phyloP scores from a whole-genome alignment of 2,329 filamentous ascomycete species.

The Ascocoryne sarcoides region DNA sequence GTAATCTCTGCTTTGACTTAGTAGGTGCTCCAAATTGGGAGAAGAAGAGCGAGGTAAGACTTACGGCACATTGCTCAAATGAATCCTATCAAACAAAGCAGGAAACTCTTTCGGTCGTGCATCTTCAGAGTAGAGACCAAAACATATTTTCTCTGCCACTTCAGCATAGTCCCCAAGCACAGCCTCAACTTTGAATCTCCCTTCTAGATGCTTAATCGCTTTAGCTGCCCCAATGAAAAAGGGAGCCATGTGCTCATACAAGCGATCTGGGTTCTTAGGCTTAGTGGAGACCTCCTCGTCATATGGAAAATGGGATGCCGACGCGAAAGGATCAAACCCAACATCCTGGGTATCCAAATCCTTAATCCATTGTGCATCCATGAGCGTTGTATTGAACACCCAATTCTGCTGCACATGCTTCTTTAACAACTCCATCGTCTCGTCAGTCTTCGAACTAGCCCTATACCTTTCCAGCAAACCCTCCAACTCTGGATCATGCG shows the following conservation, averaged over 20 bases:
- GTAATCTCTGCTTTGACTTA: too few species aligned
- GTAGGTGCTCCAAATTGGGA: too few species aligned
- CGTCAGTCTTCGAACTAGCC: not conserved
- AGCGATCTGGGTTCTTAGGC: not conserved
- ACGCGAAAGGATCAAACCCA: too few species aligned
- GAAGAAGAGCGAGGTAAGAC: conserved; percentile 4
- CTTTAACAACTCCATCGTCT: conserved; percentile 2
- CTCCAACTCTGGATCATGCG: conserved; percentile 3
- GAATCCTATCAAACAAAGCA: conserved; percentile 7
- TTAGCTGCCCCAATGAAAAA: conserved; percentile 11
- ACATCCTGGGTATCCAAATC: too few species aligned
- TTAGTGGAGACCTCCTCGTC: not conserved
- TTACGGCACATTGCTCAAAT: conserved; percentile 17
- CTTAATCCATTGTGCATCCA: too few species aligned
- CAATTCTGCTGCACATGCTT: conserved; percentile 4
- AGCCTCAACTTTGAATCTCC: conserved; percentile 10
- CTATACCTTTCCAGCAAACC: conserved; percentile 7
- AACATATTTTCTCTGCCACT: conserved; percentile 11
- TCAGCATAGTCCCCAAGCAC: conserved; percentile 11
- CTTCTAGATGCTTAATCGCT: conserved; percentile 7
- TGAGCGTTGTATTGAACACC: too few species aligned
- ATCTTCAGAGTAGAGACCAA: conserved; percentile 4
- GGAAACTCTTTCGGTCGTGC: conserved; percentile 10
- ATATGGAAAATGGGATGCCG: too few species aligned
- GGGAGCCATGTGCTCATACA: conserved; percentile 12